Percentiles rank a stretch among this genome's conserved stretches.
Evolutionary conservation across 2,329 filamentous ascomycete species (phyloP).

Genomic region (Aspergillus arachidicola): DNA sequence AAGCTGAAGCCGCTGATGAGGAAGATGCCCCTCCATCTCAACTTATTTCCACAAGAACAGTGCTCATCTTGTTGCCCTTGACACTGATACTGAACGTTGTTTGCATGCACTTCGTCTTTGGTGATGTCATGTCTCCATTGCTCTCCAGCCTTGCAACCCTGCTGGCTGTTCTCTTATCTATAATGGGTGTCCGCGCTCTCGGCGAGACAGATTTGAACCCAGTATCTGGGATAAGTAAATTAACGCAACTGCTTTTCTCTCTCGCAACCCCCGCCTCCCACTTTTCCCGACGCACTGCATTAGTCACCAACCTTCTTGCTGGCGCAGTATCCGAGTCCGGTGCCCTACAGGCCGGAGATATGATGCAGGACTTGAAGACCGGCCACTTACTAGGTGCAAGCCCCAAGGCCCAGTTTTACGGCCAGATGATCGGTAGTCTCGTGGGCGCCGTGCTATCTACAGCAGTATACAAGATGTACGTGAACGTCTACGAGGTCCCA

Average conservation of each 20-base stretch:
- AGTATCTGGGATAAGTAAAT: conserved; percentile 93
- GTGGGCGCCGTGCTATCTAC: conserved; percentile 85
- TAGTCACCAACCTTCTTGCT: conserved; percentile 94
- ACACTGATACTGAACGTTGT: conserved; percentile 79
- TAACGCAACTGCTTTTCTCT: conserved; percentile 94
- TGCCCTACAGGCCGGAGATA: conserved; percentile 89
- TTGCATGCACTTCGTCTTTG: conserved; percentile 82
- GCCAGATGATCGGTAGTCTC: conserved; percentile 87
- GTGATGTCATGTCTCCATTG: conserved; percentile 75
- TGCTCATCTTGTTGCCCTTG: conserved; percentile 72
- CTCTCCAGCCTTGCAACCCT: conserved; percentile 77
- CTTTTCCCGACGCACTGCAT: conserved; percentile 74
- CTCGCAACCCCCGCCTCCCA: conserved; percentile 79
- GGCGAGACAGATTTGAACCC: conserved; percentile 93
- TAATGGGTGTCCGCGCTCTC: conserved; percentile 67
- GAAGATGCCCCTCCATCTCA: conserved; percentile 83
- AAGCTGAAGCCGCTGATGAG: conserved; percentile 32
- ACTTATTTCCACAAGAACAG: conserved; percentile 71
- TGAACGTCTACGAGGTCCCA: conserved; percentile 84
- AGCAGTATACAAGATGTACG: conserved; percentile 86
- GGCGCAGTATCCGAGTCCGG: conserved; percentile 85
- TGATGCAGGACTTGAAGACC: conserved; percentile 97
- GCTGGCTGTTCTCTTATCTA: conserved; percentile 71
- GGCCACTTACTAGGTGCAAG: conserved; percentile 90
- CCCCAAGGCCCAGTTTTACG: conserved; percentile 94